These are phyloP conservation scores for Saccharum hybrid DNA, from an alignment of 202 grass and related monocot species.

Conservation along the genomic window DNA sequence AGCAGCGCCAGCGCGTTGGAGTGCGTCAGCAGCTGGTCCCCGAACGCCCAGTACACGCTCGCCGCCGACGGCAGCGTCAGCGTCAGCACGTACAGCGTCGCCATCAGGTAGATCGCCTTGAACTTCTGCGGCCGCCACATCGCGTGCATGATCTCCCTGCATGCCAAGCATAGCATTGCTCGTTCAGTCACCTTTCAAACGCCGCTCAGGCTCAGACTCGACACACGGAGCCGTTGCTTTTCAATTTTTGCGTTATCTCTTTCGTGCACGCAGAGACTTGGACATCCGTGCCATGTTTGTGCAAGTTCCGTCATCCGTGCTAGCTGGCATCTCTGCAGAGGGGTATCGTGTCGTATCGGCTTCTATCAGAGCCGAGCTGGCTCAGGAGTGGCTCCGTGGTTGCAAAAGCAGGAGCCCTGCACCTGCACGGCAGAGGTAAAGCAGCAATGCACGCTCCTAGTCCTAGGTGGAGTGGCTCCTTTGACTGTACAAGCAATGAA, in stretches of 20 bases:
- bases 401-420: conserved; percentile 30
- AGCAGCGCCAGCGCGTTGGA: conserved; percentile 87
- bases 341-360: conserved; percentile 44
- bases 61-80: conserved; percentile 89
- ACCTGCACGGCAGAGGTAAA: not conserved
- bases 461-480: conserved; percentile 31
- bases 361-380: conserved; percentile 12
- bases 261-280: conserved; percentile 35
- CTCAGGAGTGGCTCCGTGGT: not conserved
- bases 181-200: not conserved
- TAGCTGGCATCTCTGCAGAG: conserved; percentile 5
- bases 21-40: conserved; percentile 81
- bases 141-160: conserved; percentile 97
- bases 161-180: not conserved
- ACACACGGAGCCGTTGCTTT: not conserved
- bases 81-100: conserved; percentile 86
- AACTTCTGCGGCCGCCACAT: conserved; percentile 99
- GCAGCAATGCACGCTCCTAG: conserved; percentile 21
- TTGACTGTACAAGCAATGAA: conserved; percentile 41
- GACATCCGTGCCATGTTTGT: conserved; percentile 35
- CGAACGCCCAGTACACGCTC: conserved; percentile 98
- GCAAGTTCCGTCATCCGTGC: conserved; percentile 11
- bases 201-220: not conserved
- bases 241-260: not conserved
- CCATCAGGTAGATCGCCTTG: conserved; percentile 95